Evolutionary conservation across 2,329 filamentous ascomycete genomes (phyloP), one percentile per base, ranked within the genome.

Genomic region (Arachnomyces sp.): DNA sequence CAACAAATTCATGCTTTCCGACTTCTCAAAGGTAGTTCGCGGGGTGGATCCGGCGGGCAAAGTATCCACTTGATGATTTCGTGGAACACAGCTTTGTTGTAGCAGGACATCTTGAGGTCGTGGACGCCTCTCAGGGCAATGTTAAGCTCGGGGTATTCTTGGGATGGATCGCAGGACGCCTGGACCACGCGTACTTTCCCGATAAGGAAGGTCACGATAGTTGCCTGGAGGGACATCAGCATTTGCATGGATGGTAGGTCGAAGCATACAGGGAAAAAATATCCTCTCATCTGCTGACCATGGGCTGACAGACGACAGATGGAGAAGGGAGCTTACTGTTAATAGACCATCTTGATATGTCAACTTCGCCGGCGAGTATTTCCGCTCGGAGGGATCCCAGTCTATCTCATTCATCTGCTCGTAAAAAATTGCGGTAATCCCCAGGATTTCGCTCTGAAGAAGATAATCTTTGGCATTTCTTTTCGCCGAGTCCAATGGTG

Each of bases 131-230:
- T 34, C 20, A 39, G 31, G 28, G n/a, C 13, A 5, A n/a, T 28
- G 1, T 18, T 39, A 3, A 39, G 20, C 3, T 7, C 15, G 15
- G 38, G 31, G 16, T 28, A 3, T n/a, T 3, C 3, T 2, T 39
- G 8, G 3, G 38, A 39, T n/a, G 38, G 38, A 16, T 39, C 11
- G 38, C 38, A 39, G 11, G 31, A 34, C 7, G 38, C 38, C 18
- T 39, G 38, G 12, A 39, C 38, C 31, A 39, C 31, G 9, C 38
- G 31, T 14, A 40, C 38, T 40, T 40, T 40, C 20, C 38, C 38
- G 11, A 4, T 7, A 13, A 34, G 30, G 31, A 40, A 40, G 20
- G 32, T 40, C 25, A 40, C 32, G 11, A 35, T 15, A 3, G 38
- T 40, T 31, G 32, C 38, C 38, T 32, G 12, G 29, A 15, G 12